Base-by-base conservation (phyloP, 768 basidiomycete genomes). In the Mycena latifolia region DNA sequence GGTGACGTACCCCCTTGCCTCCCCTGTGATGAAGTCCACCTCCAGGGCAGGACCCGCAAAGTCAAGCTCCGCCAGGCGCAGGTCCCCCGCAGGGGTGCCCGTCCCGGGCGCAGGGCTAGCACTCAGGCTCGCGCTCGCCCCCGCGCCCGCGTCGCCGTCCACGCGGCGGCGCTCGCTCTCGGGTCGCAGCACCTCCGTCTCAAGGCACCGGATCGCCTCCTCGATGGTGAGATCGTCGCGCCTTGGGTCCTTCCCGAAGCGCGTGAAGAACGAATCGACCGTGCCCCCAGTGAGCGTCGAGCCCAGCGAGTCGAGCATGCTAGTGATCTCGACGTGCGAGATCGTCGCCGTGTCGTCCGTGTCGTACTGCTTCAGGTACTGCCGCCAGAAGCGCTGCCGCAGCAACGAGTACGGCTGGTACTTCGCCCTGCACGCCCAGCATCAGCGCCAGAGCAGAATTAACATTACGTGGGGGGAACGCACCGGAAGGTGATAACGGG, bases 221-320 rank as follows among this genome's bases (percentile, higher is more conserved):
- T 92, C 89, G 18, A 93, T 77, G 0, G 90, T 91, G 33, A 99
- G 79, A 71, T 94, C 91, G 64, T 90, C 96, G 24, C 81, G 77
- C 9, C 83, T 82, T 0, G 89, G 85, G 5, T 84, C 79, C 77
- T 93, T 94, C 61, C 85, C 85, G 72, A 84, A 86, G 9, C 88
- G 85, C 10, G 84, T 86, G 80, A 93, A 98, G 85, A 97, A 98
- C 17, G 85, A 85, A 70, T 92, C 85, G 63, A 98, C 81, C 1
- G 97, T 99, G 47, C 88, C 81, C 0, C 77, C 78, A 9, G 92
- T 92, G 53, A 99, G 86, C 0, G 97, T 99, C 5, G 96, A 98
- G 6, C 96, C 96, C 39, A 99, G 89, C 2, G 96, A 97, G 79
- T 98, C 97, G 46, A 99, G 90, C 93, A 98, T 96, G 14, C 93